Evolutionary conservation across 2,329 filamentous ascomycete genomes (phyloP).

Genomic region (Fusarium continuum): DNA sequence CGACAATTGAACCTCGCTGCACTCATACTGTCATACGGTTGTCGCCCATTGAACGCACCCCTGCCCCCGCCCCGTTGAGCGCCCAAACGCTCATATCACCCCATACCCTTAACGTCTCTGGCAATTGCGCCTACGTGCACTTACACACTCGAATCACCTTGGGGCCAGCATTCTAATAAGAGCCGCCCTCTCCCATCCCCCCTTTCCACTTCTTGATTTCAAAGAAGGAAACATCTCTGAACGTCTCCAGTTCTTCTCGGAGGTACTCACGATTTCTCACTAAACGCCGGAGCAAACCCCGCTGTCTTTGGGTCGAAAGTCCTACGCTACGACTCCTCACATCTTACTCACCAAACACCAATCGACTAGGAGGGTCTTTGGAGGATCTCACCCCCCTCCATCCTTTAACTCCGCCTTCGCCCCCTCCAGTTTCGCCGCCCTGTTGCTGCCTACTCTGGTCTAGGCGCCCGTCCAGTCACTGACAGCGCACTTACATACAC

Average conservation of each 20-base stretch:
- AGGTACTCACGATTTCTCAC: neutral
- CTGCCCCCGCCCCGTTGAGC: constrained; percentile 27
- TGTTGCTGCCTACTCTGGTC: constrained; percentile 41
- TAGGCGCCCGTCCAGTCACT: constrained; percentile 38
- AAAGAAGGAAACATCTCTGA: constrained; percentile 4
- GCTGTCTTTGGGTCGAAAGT: constrained; percentile 33
- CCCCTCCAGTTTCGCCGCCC: constrained; percentile 34
- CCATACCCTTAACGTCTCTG: constrained; percentile 31
- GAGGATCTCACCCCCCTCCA: constrained; percentile 26
- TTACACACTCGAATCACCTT: constrained; percentile 28
- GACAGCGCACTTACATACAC: constrained; percentile 38
- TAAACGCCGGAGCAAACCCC: constrained; percentile 24
- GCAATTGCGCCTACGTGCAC: constrained; percentile 28
- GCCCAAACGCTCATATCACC: constrained; percentile 37
- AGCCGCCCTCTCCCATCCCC: neutral
- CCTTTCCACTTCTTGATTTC: neutral
- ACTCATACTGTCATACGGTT: constrained; percentile 40
- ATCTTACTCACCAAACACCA: constrained; percentile 14
- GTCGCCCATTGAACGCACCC: constrained; percentile 36
- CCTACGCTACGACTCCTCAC: constrained; percentile 24
- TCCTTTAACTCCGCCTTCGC: constrained; percentile 34
- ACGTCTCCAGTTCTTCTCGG: constrained; percentile 8
- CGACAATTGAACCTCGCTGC: constrained; percentile 34
- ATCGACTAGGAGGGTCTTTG: constrained; percentile 8
- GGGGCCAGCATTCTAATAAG: constrained; percentile 28